Percentiles rank a stretch among this genome's conserved stretches.
Conservation (phyloP, 202 grass and related monocot species). For the Zoysia matrella region DNA sequence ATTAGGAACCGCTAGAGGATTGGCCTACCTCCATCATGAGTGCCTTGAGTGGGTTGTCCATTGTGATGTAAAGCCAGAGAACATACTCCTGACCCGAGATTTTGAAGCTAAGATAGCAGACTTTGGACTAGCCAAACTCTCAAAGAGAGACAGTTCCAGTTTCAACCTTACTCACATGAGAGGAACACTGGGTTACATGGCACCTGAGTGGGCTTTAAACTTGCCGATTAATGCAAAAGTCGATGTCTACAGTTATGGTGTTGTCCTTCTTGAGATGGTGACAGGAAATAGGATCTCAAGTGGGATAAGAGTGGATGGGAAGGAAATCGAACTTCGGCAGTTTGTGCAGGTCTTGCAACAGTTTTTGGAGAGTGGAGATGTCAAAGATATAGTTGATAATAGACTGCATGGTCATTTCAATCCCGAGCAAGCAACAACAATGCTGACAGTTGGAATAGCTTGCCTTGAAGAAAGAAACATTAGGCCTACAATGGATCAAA, state of each 20-base stretch:
- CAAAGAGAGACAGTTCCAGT: constrained; percentile 55
- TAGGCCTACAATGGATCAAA: constrained; percentile 72
- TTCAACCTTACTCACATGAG: constrained; percentile 66
- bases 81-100: constrained; percentile 73
- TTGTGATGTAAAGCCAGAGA: constrained; percentile 83
- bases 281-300: constrained; percentile 58
- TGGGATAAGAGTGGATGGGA: constrained; percentile 49
- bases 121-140: constrained; percentile 75
- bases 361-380: constrained; percentile 44
- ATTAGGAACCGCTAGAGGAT: constrained; percentile 63
- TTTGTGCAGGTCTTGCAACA: constrained; percentile 48
- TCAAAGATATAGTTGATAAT: constrained; percentile 50
- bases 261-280: constrained; percentile 75
- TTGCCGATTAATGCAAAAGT: constrained; percentile 70
- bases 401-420: constrained; percentile 61
- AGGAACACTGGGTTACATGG: constrained; percentile 81
- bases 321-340: constrained; percentile 47
- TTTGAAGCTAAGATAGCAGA: constrained; percentile 77
- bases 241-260: constrained; percentile 75
- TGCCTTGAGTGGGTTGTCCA: constrained; percentile 84
- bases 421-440: constrained; percentile 48
- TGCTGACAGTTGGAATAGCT: constrained; percentile 52
- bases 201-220: constrained; percentile 76
- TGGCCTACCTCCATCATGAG: constrained; percentile 83
- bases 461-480: constrained; percentile 72